Percentiles rank a stretch among this genome's conserved stretches.
These are phyloP conservation scores for Rutstroemia sp. DNA, from an alignment of 2,329 filamentous ascomycete species.

Conservation along the genomic window DNA sequence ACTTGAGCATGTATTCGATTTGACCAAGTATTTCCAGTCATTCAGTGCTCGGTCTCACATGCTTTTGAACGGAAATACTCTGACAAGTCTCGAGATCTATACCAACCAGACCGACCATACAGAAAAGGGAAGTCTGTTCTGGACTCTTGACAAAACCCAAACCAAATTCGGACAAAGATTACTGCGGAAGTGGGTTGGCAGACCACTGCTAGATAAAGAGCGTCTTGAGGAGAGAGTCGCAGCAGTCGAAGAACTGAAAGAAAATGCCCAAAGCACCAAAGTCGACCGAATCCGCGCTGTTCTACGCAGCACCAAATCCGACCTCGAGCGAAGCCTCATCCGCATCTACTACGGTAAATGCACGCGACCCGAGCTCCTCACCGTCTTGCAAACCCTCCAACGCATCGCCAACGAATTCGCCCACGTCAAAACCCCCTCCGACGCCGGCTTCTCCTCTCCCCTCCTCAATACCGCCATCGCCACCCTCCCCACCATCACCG, in stretches of 20 bases:
- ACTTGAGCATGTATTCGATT: constrained; percentile 87
- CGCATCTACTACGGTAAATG: constrained; percentile 98
- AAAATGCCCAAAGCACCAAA: constrained; percentile 55
- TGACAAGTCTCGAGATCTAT: constrained; percentile 92
- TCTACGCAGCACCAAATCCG: constrained; percentile 63
- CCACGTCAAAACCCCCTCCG: constrained; percentile 53
- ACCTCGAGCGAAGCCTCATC: constrained; percentile 88
- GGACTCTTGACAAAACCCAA: constrained; percentile 87
- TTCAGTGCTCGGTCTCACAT: constrained; percentile 94
- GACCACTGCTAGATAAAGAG: constrained; percentile 71
- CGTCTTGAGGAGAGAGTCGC: constrained; percentile 70
- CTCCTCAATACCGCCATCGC: constrained; percentile 66
- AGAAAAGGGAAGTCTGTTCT: constrained; percentile 84
- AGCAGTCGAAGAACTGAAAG: constrained; percentile 80
- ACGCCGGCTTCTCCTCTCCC: constrained; percentile 65
- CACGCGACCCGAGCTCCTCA: constrained; percentile 78
- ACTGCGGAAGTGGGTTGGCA: constrained; percentile 89
- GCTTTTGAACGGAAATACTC: constrained; percentile 89
- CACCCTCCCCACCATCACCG: constrained; percentile 67
- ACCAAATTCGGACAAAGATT: constrained; percentile 85
- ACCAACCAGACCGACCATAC: constrained; percentile 86
- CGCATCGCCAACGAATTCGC: constrained; percentile 71
- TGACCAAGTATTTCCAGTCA: constrained; percentile 95
- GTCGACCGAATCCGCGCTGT: constrained; percentile 70
- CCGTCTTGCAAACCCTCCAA: constrained; percentile 78